Conservation (phyloP, 2,329 filamentous ascomycete species). For the Nigrospora oryzae region DNA sequence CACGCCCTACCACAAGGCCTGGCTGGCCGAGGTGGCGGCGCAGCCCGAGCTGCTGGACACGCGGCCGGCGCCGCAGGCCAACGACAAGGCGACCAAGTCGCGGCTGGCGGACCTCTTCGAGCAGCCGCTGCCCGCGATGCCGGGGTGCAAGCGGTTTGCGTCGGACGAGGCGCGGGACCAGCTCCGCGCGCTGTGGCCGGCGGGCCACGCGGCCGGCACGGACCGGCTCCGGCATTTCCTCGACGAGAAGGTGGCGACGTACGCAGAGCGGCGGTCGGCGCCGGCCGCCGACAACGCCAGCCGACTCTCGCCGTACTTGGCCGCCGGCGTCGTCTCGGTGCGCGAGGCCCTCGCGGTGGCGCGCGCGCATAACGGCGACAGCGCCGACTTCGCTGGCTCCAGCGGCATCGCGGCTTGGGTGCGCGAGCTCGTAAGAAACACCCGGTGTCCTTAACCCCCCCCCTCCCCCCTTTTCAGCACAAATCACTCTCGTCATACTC, state of each 20-base stretch:
- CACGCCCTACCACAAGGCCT: conserved; percentile 16
- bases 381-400: conserved; percentile 7
- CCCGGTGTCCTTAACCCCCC: too few relatives aligned
- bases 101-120: conserved; percentile 16
- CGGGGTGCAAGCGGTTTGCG: conserved; percentile 21
- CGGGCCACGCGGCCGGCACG: conserved; percentile 21
- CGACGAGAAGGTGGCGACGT: conserved; percentile 19
- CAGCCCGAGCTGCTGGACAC: conserved; percentile 37
- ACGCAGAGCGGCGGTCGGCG: conserved; percentile 19
- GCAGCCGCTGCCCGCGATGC: conserved; percentile 16
- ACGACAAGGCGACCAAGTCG: conserved; percentile 20
- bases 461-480: too few relatives aligned
- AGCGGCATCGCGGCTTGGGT: conserved; percentile 13
- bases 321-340: conserved; percentile 16
- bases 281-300: conserved; percentile 23
- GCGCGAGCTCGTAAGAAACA: conserved; percentile 10
- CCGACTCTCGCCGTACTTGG: conserved; percentile 23
- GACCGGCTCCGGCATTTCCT: conserved; percentile 21
- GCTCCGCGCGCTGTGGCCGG: conserved; percentile 25
- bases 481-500: too few relatives aligned
- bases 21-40: conserved; percentile 30
- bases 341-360: conserved; percentile 10
- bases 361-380: conserved; percentile 3
- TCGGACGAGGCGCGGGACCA: conserved; percentile 19
- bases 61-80: conserved; percentile 17